Conservation (phyloP, 495 filamentous ascomycete genomes). For the Penicillium argentinense region DNA sequence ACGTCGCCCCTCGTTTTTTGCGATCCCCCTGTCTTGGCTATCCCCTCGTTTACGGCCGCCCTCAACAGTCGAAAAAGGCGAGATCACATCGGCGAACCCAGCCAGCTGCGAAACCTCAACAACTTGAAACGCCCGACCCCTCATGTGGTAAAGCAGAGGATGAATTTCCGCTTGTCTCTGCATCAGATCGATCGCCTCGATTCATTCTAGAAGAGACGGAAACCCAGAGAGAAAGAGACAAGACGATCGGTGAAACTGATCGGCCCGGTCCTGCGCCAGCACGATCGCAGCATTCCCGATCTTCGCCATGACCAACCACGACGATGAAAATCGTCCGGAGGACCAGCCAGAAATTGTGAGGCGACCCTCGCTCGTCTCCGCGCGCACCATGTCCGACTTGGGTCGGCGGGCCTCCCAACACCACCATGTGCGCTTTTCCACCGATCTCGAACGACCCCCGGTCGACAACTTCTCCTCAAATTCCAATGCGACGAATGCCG, state of each 20-base stretch:
- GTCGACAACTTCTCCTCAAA: constrained; percentile 18
- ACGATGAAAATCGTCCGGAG: constrained; percentile 6
- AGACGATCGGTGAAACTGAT: constrained; percentile 7
- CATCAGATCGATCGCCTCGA: not conserved
- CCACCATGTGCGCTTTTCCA: constrained; percentile 45
- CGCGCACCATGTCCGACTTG: constrained; percentile 35
- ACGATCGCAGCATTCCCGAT: constrained; percentile 15
- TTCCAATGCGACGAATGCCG: not conserved
- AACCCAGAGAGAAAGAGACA: not conserved
- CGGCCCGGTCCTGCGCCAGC: constrained; percentile 11
- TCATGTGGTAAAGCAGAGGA: not conserved
- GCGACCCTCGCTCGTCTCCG: constrained; percentile 31
- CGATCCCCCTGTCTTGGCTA: no score
- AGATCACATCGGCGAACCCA: no score
- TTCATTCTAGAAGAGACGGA: not conserved
- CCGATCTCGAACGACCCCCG: constrained; percentile 35
- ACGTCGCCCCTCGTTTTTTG: constrained; percentile 2
- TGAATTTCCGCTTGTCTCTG: constrained; percentile 1
- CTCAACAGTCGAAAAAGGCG: no score
- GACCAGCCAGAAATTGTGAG: constrained; percentile 10
- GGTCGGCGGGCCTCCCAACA: constrained; percentile 36
- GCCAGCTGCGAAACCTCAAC: no score
- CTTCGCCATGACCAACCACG: constrained; percentile 35
- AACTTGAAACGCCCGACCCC: not conserved
- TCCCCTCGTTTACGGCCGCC: no score